phyloP scores from a whole-genome alignment of 2,329 filamentous ascomycete species.

The Juglanconis oblonga region DNA sequence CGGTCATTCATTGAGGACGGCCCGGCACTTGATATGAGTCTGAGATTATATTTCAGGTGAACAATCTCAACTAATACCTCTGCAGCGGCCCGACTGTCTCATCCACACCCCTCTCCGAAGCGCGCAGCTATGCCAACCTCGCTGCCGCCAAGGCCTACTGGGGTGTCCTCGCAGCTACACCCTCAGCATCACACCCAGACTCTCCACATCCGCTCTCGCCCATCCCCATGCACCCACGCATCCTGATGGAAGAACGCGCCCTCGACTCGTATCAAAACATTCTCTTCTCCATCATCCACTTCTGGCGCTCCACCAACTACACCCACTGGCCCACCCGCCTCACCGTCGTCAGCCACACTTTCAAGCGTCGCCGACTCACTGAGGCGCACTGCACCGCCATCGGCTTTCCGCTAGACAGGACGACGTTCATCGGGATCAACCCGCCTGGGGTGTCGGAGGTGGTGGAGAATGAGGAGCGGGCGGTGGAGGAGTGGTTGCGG shows the following conservation, averaged over 20 bases:
- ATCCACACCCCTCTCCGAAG: constrained; percentile 57
- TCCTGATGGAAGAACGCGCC: constrained; percentile 66
- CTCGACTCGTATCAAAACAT: constrained; percentile 87
- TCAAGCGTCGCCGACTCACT: constrained; percentile 63
- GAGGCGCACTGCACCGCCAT: constrained; percentile 63
- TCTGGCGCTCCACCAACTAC: constrained; percentile 37
- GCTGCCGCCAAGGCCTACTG: constrained; percentile 47
- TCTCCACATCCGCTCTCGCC: not conserved
- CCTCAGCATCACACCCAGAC: not conserved
- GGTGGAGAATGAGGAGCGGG: constrained; percentile 26
- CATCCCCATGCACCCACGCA: constrained; percentile 26
- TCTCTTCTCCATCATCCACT: constrained; percentile 64
- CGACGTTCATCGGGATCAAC: constrained; percentile 61
- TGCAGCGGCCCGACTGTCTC: constrained; percentile 60
- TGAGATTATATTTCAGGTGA: too few relatives aligned
- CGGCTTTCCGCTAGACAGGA: constrained; percentile 44
- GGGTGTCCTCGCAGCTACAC: constrained; percentile 28
- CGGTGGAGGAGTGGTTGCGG: constrained; percentile 46
- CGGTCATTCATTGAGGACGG: too few relatives aligned
- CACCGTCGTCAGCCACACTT: constrained; percentile 66
- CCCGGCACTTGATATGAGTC: too few relatives aligned
- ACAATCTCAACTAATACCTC: not conserved
- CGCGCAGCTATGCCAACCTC: constrained; percentile 58
- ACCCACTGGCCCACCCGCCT: constrained; percentile 58
- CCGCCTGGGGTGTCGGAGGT: constrained; percentile 42